Percentiles rank a stretch among this genome's conserved stretches.
Conservation (phyloP, 1,284 basidiomycete species). For the Coniophora puteana region DNA sequence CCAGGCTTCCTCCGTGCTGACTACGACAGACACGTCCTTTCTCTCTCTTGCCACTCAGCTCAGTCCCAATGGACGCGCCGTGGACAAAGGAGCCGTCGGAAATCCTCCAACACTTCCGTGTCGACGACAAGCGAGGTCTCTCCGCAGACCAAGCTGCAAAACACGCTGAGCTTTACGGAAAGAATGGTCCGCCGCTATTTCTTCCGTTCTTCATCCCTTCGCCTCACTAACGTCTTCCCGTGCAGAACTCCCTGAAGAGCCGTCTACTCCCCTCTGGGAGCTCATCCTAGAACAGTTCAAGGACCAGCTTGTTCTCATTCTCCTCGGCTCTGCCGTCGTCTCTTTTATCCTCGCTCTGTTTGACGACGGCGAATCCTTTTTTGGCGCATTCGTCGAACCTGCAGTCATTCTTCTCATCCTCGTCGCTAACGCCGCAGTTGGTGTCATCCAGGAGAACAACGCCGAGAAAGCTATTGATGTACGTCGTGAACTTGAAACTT, state of each 20-base stretch:
- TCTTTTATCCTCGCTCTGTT: slow-evolving; percentile 88
- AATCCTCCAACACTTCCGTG: slow-evolving; percentile 61
- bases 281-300: slow-evolving; percentile 97
- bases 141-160: slow-evolving; percentile 58
- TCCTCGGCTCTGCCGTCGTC: slow-evolving; percentile 87
- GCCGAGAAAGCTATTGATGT: slow-evolving; percentile 96
- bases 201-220: slow-evolving; percentile 3
- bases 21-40: too few species aligned
- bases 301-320: slow-evolving; percentile 93
- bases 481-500: slow-evolving; percentile 31
- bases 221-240: slow-evolving; percentile 7
- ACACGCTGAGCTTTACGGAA: slow-evolving; percentile 79
- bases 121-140: slow-evolving; percentile 56
- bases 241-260: slow-evolving; percentile 85
- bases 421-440: slow-evolving; percentile 90
- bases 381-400: slow-evolving; percentile 89
- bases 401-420: slow-evolving; percentile 91
- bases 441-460: slow-evolving; percentile 92
- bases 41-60: slow-evolving; percentile 15
- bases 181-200: slow-evolving; percentile 60
- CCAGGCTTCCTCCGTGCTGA: too few species aligned
- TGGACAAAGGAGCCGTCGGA: slow-evolving; percentile 68
- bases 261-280: slow-evolving; percentile 87
- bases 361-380: slow-evolving; percentile 67
- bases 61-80: slow-evolving; percentile 57